Conservation (phyloP, 331 rosid species). For the Dryas integrifolia region DNA sequence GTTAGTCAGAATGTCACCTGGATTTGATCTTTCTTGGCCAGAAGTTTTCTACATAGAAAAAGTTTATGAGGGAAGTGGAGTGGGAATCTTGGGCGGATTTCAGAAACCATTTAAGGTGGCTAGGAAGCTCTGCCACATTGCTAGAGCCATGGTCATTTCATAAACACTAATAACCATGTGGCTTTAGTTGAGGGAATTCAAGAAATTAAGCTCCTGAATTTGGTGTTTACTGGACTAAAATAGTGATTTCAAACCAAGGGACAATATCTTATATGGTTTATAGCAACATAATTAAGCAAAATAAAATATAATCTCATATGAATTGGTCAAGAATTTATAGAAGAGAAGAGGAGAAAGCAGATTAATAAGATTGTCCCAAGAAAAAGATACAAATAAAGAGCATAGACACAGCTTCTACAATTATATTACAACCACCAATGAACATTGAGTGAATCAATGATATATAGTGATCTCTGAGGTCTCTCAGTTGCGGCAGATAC, state of each 20-base stretch:
- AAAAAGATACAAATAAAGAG: not conserved
- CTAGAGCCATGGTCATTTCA: too few relatives aligned
- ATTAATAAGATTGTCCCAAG: conserved; percentile 11
- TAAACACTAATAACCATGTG: too few relatives aligned
- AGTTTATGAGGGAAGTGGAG: too few relatives aligned
- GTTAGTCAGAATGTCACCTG: too few relatives aligned
- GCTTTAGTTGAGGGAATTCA: too few relatives aligned
- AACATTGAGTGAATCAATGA: conserved; percentile 7
- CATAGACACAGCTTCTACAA: conserved; percentile 28
- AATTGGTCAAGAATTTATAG: conserved; percentile 1
- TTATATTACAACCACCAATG: conserved; percentile 12
- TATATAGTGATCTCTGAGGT: not conserved
- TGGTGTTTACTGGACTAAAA: not conserved
- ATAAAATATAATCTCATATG: not conserved
- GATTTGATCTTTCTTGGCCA: too few relatives aligned
- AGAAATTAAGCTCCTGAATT: not conserved
- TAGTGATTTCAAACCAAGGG: not conserved
- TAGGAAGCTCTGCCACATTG: too few relatives aligned
- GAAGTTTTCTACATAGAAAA: too few relatives aligned
- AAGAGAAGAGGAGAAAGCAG: conserved; percentile 16
- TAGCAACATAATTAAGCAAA: not conserved
- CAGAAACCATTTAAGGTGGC: too few relatives aligned
- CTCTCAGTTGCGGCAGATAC: conserved; percentile 54
- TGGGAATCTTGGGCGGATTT: too few relatives aligned
- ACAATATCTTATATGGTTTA: too few relatives aligned